Conservation (phyloP, 129 eudicot species). For the Saposhnikovia divaricata region DNA sequence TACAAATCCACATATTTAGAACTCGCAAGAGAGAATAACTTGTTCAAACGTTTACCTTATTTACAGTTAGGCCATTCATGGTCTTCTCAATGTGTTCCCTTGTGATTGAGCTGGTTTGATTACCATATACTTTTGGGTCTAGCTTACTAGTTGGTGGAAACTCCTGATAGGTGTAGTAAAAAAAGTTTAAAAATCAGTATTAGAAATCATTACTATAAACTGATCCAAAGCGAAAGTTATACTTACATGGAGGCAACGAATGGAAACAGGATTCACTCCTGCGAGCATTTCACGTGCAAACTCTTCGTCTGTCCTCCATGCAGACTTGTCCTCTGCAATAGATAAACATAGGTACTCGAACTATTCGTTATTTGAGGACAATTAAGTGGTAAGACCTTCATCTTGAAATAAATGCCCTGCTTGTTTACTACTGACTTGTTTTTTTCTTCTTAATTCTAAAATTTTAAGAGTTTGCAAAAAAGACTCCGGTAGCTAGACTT, state of each 20-base stretch:
- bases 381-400: background rate
- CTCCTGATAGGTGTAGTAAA: constrained; percentile 32
- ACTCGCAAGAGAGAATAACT: background rate
- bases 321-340: constrained; percentile 36
- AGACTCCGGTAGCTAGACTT: background rate
- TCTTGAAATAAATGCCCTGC: background rate
- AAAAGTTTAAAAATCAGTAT: background rate
- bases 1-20: background rate
- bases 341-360: background rate
- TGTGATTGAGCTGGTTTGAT: constrained; percentile 64
- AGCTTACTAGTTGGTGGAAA: constrained; percentile 81
- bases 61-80: constrained; percentile 62
- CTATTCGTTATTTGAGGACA: background rate
- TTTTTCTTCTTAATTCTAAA: background rate
- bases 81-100: constrained; percentile 46
- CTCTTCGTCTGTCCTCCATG: constrained; percentile 59
- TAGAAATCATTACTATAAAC: background rate
- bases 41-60: constrained; percentile 34
- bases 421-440: background rate
- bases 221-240: background rate
- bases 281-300: constrained; percentile 60
- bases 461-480: background rate
- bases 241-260: constrained; percentile 23
- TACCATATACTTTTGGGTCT: constrained; percentile 54
- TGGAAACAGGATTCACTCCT: constrained; percentile 44